Evolutionary conservation across 352 stramenopile species (phyloP), one percentile per base, ranked within the genome.

Genomic region (Phytophthora ohioensis): DNA sequence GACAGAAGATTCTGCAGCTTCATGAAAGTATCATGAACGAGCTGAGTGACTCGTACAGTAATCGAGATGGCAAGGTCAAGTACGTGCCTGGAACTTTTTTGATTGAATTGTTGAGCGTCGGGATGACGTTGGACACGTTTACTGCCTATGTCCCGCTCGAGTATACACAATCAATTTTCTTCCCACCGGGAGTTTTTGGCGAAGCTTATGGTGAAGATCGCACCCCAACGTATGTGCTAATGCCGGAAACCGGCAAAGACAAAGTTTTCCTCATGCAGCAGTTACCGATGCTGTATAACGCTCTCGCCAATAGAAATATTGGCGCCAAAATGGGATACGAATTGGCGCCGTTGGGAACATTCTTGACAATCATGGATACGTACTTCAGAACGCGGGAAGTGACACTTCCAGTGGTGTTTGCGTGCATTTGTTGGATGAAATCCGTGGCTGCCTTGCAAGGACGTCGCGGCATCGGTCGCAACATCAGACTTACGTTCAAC

Each of bases 401-500:
- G 38, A 68, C 57, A 39, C 12, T 82, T 3, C 68, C 63, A 1
- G 56, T 78, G 9, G 64, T 71, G 39, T 82, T 82, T 38, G 59
- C 64, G 3, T 72, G 62, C 27, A 69, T 74, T 11, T 78, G 75
- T 48, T 82, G 72, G 72, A 32, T 80, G 11, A 77, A 77, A 27
- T 73, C 71, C 2, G 68, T 76, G 9, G 61, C 68, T 13, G 71
- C 64, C 12, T 57, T 82, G 1, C 64, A 82, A 38, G 68, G 75
- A 17, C 34, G 73, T 30, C 38, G 35, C 17, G 56, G 61, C 0
- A 56, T 80, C 3, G 56, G 41, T 9, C 52, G 62, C 5, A 76
- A 65, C 7, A 35, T 80, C n/a, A 76, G 65, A 21, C 58, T 78
- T 3, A 63, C 54, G 32, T 71, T 80, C 27, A 63, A 58, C n/a